Conservation (phyloP, 1,139 yeast species). For the Taphrina wiesneri region DNA sequence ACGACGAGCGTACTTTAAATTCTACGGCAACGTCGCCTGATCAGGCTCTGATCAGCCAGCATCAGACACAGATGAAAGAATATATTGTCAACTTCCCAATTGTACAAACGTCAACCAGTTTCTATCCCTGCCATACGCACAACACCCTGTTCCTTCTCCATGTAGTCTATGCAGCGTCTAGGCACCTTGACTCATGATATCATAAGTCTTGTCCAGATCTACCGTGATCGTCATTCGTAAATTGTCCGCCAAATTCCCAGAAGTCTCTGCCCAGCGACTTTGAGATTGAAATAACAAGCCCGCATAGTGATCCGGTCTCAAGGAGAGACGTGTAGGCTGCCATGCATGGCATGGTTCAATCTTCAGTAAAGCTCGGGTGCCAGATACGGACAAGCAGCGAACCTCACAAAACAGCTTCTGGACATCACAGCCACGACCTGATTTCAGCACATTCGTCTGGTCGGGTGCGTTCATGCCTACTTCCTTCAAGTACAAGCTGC, state of each 20-base stretch:
- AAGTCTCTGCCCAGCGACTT: slow-evolving; percentile 6
- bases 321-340: background rate
- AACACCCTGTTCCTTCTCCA: too few relatives aligned
- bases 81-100: too few relatives aligned
- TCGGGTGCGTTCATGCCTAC: background rate
- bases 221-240: background rate
- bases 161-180: too few relatives aligned
- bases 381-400: background rate
- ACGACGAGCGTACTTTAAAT: background rate
- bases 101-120: too few relatives aligned
- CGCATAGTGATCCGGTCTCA: background rate
- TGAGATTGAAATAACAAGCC: background rate
- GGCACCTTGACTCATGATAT: background rate
- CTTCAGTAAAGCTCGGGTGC: background rate
- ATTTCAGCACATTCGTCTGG: background rate
- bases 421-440: background rate
- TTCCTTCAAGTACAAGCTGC: background rate
- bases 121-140: too few relatives aligned
- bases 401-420: background rate
- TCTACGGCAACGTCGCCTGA: too few relatives aligned
- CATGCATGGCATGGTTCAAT: background rate
- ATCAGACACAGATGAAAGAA: too few relatives aligned
- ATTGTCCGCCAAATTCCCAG: background rate
- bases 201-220: slow-evolving; percentile 1
- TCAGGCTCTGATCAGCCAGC: too few relatives aligned